Evolutionary conservation across 306 rosid species (phyloP).

Genomic region (Sesbania bispinosa): DNA sequence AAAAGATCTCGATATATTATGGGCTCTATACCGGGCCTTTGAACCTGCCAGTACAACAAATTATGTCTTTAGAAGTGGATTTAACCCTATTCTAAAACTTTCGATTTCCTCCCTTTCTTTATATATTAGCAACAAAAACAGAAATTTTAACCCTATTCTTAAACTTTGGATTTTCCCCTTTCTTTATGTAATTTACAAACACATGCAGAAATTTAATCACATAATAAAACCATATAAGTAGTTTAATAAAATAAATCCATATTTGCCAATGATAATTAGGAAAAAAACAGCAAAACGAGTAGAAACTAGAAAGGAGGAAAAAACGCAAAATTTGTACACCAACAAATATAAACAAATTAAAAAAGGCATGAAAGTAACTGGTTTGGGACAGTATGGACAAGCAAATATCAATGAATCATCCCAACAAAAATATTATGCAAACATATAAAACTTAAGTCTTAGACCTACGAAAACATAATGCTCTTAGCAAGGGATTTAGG

Average conservation of each 20-base stretch:
- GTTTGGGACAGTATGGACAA: background rate
- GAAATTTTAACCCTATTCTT: too few species aligned
- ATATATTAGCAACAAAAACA: constrained; percentile 24
- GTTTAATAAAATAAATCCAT: background rate
- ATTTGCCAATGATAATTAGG: background rate
- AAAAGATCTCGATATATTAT: constrained; percentile 93
- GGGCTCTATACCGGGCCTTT: constrained; percentile 94
- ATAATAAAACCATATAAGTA: constrained; percentile 6
- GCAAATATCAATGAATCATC: background rate
- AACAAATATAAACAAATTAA: background rate
- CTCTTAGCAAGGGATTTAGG: background rate
- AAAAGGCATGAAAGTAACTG: background rate
- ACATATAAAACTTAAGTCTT: background rate
- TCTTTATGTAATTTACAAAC: too few species aligned
- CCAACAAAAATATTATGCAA: background rate
- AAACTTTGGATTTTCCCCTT: too few species aligned
- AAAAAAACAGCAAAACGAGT: background rate
- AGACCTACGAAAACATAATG: background rate
- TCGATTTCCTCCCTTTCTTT: background rate
- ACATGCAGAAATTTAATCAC: constrained; percentile 11
- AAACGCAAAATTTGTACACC: background rate
- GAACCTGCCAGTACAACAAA: constrained; percentile 59
- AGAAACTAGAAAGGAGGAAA: constrained; percentile 12
- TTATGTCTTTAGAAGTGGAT: constrained; percentile 9
- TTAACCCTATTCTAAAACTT: background rate